Base-by-base conservation (phyloP, 305 asterid species). In the Fraxinus sp. region DNA sequence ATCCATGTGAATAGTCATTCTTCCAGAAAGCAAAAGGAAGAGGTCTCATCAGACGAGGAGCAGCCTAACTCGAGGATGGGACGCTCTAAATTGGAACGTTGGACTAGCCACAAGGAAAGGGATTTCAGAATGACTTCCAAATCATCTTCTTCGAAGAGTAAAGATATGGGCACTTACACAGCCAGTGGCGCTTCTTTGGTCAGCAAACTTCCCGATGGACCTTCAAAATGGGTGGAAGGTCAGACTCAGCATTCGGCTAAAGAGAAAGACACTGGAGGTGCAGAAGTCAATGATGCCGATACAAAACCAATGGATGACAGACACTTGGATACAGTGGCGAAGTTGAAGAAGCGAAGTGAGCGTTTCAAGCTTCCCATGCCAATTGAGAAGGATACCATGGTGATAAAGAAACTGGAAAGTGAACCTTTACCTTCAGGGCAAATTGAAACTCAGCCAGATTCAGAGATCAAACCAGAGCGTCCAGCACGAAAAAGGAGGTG, bases 401-500 rank as follows among this genome's bases (percentile, higher is more conserved):
- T 88, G 66, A 39, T 78, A 22, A 92, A 92, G 86, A 92, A 91
- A 85, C 46, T 76, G 52, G 98, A 91, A 89, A 87, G 68, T 10
- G 96, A 92, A 66, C 83, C 90, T 55, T 80, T 87, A 83, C 92
- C 92, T 76, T 82, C 90, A 6, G 82, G 64, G 66, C 93, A 87
- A 83, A 78, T 83, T 10, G 98, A 94, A 85, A 82, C 24, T 76
- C 92, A 52, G 26, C 83, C 81, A 5, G 93, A 90, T 85, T 84
- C 88, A 8, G 99, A 93, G 80, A 86, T 92, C 86, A 96, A 94
- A 87, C 80, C 94, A 0, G 99, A 93, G 91, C 98, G 97, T 64
- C 99, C 99, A 77, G 89, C 98, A n/a, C 88, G 98, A 57, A 95
- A 91, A 83, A 89, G 98, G 86, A 92, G 98, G 84, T 95, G 98